phyloP scores from a whole-genome alignment of 169 alveolate species.

The Cyclospora cayetanensis region DNA sequence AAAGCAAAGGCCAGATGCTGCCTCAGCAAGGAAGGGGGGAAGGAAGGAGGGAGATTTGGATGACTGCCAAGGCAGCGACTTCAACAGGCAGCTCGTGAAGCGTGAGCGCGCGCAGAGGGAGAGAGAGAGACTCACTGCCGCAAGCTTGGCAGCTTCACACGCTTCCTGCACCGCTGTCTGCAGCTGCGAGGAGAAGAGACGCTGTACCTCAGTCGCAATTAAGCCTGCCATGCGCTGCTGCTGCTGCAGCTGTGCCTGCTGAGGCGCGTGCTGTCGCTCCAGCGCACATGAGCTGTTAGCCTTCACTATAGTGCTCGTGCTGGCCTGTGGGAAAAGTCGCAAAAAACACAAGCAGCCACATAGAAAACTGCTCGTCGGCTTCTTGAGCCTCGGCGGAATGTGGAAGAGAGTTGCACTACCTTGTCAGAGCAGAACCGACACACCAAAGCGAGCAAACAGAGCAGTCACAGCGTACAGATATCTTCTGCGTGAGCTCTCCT shows the following conservation, averaged over 20 bases:
- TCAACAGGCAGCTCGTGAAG: too few species aligned
- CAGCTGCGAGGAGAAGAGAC: slow-evolving; percentile 22
- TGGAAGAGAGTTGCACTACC: not conserved
- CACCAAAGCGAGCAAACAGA: not conserved
- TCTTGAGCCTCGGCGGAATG: not conserved
- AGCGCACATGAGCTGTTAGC: not conserved
- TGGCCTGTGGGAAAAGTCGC: too few species aligned
- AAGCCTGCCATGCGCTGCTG: slow-evolving; percentile 12
- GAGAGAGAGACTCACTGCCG: not conserved
- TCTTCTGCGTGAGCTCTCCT: not conserved
- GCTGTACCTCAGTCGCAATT: slow-evolving; percentile 15
- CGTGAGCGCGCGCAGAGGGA: too few species aligned
- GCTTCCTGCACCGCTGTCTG: slow-evolving; percentile 11
- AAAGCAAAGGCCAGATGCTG: not conserved
- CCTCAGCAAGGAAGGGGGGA: not conserved
- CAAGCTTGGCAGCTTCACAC: not conserved
- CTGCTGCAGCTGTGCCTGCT: slow-evolving; percentile 32
- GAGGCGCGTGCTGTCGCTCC: too few species aligned
- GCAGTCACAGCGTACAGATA: slow-evolving; percentile 4
- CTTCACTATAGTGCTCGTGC: not conserved
- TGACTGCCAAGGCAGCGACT: too few species aligned
- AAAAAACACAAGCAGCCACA: not conserved
- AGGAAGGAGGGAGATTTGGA: too few species aligned
- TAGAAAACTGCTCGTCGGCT: not conserved
- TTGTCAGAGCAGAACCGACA: not conserved